A percentile compares a stretch with the other conserved stretches of the same genome.
Evolutionary conservation across 1,284 basidiomycete species (phyloP).

Genomic region (Rhodotorula sp.): DNA sequence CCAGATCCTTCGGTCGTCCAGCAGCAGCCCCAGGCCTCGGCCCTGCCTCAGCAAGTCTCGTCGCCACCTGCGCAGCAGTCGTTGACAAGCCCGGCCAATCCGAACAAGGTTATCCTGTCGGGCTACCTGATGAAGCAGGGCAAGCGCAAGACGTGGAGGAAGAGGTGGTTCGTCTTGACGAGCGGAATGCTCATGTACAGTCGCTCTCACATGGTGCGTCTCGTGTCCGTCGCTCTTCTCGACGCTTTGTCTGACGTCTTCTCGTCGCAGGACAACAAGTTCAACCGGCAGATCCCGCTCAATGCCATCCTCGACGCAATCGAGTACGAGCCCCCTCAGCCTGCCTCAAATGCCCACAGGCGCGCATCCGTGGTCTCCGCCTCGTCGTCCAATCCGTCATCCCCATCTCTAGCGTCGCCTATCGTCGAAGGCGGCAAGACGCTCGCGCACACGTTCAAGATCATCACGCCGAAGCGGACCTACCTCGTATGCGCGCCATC

Average conservation of each 20-base stretch:
- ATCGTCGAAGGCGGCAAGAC: constrained; percentile 14
- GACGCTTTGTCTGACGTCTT: background rate
- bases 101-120: constrained; percentile 66
- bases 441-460: constrained; percentile 73
- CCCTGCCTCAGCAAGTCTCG: background rate
- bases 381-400: constrained; percentile 28
- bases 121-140: constrained; percentile 98
- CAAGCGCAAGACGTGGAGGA: constrained; percentile 90
- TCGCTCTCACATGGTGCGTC: constrained; percentile 50
- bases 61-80: background rate
- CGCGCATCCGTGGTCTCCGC: constrained; percentile 29
- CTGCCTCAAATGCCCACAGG: constrained; percentile 23
- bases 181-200: constrained; percentile 48
- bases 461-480: constrained; percentile 90
- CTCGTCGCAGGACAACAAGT: constrained; percentile 74
- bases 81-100: constrained; percentile 14
- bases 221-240: background rate
- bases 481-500: constrained; percentile 87
- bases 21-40: background rate
- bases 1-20: background rate
- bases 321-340: constrained; percentile 59
- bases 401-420: constrained; percentile 5
- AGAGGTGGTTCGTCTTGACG: constrained; percentile 57
- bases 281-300: constrained; percentile 80
- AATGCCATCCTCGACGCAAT: constrained; percentile 86